Evolutionary conservation across 1,139 yeast genomes (phyloP).

Genomic region (Cylindricascospora bacillispora): DNA sequence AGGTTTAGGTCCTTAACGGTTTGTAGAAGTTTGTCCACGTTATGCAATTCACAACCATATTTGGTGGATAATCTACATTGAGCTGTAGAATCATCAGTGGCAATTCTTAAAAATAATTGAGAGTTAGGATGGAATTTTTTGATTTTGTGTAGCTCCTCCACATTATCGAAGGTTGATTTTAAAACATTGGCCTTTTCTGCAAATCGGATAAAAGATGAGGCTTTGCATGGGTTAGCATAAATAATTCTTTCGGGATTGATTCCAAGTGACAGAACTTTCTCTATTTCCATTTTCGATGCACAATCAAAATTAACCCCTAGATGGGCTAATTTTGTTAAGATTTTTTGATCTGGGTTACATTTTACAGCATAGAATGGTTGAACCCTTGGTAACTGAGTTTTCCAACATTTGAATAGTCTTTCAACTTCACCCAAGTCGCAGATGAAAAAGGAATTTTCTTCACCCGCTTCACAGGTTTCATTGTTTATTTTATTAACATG

Average conservation of each 20-base stretch:
- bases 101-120: conserved; percentile 62
- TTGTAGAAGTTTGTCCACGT: conserved; percentile 44
- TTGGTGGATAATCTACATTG: conserved; percentile 81
- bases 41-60: conserved; percentile 64
- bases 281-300: conserved; percentile 82
- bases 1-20: conserved; percentile 51
- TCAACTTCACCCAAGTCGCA: conserved; percentile 70
- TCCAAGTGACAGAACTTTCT: conserved; percentile 48
- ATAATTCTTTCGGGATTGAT: conserved; percentile 55
- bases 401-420: conserved; percentile 54
- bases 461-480: conserved; percentile 59
- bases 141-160: conserved; percentile 71
- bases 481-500: conserved; percentile 39
- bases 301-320: conserved; percentile 82
- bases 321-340: conserved; percentile 43
- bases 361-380: conserved; percentile 87
- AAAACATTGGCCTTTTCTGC: conserved; percentile 45
- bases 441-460: conserved; percentile 78
- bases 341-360: conserved; percentile 66
- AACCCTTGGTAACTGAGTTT: conserved; percentile 50
- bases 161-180: conserved; percentile 82
- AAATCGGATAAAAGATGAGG: conserved; percentile 63
- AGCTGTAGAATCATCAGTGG: conserved; percentile 84
- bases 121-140: conserved; percentile 55
- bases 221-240: conserved; percentile 92